Conservation (phyloP, 2,329 filamentous ascomycete species). For the Fusarium chlamydosporum region DNA sequence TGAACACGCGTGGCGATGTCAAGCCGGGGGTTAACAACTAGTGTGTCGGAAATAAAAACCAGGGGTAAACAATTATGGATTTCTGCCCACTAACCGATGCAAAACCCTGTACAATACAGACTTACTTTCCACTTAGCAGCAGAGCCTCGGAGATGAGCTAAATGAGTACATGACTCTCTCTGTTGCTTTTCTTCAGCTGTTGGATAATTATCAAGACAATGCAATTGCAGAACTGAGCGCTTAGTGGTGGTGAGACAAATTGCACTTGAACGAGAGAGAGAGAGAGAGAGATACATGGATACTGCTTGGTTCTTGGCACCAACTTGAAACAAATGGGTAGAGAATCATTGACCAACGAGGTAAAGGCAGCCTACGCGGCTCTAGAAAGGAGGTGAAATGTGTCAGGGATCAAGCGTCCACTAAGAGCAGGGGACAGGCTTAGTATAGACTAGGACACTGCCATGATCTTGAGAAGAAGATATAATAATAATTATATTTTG, state of each 20-base stretch:
- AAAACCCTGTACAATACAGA: slow-evolving; percentile 4
- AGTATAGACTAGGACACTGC: neutral
- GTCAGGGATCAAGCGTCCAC: slow-evolving; percentile 6
- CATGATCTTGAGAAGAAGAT: slow-evolving; percentile 1
- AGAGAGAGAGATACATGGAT: slow-evolving; percentile 7
- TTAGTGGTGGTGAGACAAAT: slow-evolving; percentile 20
- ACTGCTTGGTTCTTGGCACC: slow-evolving; percentile 28
- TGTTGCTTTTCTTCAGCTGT: slow-evolving; percentile 2
- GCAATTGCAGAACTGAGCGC: slow-evolving; percentile 3
- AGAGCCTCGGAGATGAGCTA: slow-evolving; percentile 1
- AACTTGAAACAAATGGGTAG: slow-evolving; percentile 41
- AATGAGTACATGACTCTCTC: neutral
- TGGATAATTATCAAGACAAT: neutral
- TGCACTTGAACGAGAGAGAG: neutral
- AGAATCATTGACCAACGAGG: slow-evolving; percentile 39
- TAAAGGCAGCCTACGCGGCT: slow-evolving; percentile 33
- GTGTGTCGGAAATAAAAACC: slow-evolving; percentile 31
- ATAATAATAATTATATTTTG: slow-evolving; percentile 5
- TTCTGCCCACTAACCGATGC: slow-evolving; percentile 8
- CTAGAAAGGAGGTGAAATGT: slow-evolving; percentile 39
- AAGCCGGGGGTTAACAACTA: slow-evolving; percentile 24
- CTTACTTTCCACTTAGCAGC: neutral
- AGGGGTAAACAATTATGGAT: slow-evolving; percentile 36
- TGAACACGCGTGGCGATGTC: slow-evolving; percentile 5
- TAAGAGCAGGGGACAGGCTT: slow-evolving; percentile 14